Evolutionary conservation across 1,139 yeast genomes (phyloP).

Genomic region (Debaryomycetaceae sp.): DNA sequence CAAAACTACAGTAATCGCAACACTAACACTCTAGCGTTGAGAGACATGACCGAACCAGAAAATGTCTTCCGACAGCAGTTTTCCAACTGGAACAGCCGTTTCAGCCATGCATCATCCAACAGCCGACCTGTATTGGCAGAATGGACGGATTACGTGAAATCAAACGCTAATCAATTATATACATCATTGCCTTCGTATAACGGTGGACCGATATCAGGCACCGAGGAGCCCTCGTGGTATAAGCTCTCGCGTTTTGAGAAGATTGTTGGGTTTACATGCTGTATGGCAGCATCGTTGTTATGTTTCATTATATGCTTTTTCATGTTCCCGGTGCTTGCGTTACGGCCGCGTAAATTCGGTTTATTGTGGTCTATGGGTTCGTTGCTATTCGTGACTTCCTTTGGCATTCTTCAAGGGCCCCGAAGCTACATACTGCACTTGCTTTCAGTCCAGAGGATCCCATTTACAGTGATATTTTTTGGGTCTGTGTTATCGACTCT

Average conservation of each 20-base stretch:
- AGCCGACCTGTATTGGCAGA: conserved; percentile 34
- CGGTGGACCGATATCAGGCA: conserved; percentile 17
- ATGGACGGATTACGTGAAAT: conserved; percentile 45
- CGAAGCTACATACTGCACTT: conserved; percentile 72
- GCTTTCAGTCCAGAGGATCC: conserved; percentile 68
- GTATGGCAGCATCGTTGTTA: conserved; percentile 69
- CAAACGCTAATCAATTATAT: conserved; percentile 42
- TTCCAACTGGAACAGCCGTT: conserved; percentile 33
- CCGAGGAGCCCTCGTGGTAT: conserved; percentile 53
- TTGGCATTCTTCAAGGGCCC: conserved; percentile 93
- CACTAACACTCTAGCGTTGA: not conserved
- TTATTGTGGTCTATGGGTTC: conserved; percentile 92
- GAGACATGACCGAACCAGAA: conserved; percentile 39
- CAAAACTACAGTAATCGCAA: not conserved
- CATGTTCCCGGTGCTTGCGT: conserved; percentile 82
- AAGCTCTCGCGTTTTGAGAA: conserved; percentile 75
- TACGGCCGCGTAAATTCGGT: conserved; percentile 90
- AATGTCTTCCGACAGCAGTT: conserved; percentile 42
- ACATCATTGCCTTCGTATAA: conserved; percentile 38
- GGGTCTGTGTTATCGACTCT: conserved; percentile 69
- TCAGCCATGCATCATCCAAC: conserved; percentile 10
- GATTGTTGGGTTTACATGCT: conserved; percentile 71
- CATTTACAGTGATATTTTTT: conserved; percentile 78
- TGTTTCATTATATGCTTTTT: conserved; percentile 83
- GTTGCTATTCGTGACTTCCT: conserved; percentile 77